phyloP scores from a whole-genome alignment of 139 green algal genomes.

The Yamagishiella unicocca region DNA sequence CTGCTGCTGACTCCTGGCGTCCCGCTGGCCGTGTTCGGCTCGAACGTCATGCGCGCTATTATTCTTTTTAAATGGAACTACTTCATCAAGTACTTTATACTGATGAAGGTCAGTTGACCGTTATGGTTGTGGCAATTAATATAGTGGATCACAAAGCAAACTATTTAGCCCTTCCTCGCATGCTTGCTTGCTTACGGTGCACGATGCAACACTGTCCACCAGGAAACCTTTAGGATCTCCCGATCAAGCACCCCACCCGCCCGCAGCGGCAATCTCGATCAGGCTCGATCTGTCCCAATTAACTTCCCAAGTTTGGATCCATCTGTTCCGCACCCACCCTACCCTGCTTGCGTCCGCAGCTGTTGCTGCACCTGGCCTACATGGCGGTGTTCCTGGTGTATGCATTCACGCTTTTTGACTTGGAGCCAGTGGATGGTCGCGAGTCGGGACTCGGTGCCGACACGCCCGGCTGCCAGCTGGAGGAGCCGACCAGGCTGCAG shows the following conservation, averaged over 20 bases:
- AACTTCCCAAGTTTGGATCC: too few species aligned
- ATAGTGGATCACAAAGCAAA: not conserved
- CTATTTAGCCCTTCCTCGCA: not conserved
- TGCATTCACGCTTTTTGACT: not conserved
- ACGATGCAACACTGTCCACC: too few species aligned
- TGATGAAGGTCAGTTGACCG: slow-evolving; percentile 10
- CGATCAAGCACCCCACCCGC: too few species aligned
- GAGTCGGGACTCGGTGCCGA: not conserved
- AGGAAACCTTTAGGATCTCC: too few species aligned
- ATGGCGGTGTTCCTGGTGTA: slow-evolving; percentile 7
- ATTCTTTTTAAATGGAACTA: slow-evolving; percentile 36
- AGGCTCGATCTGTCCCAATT: too few species aligned
- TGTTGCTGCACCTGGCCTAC: slow-evolving; percentile 27
- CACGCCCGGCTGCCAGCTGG: slow-evolving; percentile 3
- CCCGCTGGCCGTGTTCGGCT: slow-evolving; percentile 4
- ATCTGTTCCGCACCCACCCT: not conserved
- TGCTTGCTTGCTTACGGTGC: not conserved
- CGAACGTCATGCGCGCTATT: not conserved
- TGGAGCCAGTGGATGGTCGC: not conserved
- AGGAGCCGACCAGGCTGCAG: not conserved
- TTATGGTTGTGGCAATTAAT: not conserved
- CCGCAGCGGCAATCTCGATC: too few species aligned
- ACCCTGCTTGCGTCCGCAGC: not conserved
- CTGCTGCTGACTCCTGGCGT: not conserved
- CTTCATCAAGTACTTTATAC: slow-evolving; percentile 23